Conservation (phyloP, 164 flowering plant species). For the Umbilicus rupestris region DNA sequence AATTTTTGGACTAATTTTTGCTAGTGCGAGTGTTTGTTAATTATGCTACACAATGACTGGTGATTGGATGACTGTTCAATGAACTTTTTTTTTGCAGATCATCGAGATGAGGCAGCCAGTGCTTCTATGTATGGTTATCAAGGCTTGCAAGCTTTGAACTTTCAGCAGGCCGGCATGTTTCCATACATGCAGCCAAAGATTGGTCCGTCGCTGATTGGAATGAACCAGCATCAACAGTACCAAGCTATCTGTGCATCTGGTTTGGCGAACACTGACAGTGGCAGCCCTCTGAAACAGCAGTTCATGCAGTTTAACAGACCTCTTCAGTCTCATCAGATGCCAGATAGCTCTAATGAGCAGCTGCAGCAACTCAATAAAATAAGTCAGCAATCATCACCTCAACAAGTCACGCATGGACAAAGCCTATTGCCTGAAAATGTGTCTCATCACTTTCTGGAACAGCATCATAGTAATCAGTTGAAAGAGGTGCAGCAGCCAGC, state of each 20-base stretch:
- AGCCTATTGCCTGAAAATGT: slow-evolving; percentile 26
- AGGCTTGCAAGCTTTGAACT: slow-evolving; percentile 46
- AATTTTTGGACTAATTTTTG: not conserved
- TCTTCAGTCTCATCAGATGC: slow-evolving; percentile 34
- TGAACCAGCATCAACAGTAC: slow-evolving; percentile 53
- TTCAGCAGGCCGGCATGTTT: slow-evolving; percentile 41
- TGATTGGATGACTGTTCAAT: not conserved
- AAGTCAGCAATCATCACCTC: slow-evolving; percentile 32
- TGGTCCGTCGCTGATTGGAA: slow-evolving; percentile 36
- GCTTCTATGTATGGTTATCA: slow-evolving; percentile 55
- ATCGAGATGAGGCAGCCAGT: slow-evolving; percentile 40
- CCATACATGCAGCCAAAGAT: slow-evolving; percentile 72
- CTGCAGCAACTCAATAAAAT: slow-evolving; percentile 39
- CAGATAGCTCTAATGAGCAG: slow-evolving; percentile 29
- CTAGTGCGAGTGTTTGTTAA: not conserved
- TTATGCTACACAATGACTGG: not conserved
- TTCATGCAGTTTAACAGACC: slow-evolving; percentile 58
- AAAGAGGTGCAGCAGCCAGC: slow-evolving; percentile 30
- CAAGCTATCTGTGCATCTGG: slow-evolving; percentile 58
- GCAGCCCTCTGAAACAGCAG: slow-evolving; percentile 52
- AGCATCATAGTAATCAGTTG: slow-evolving; percentile 30
- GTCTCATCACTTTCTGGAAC: slow-evolving; percentile 32
- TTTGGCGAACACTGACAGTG: slow-evolving; percentile 46
- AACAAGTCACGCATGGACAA: slow-evolving; percentile 39
- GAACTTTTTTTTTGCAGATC: slow-evolving; percentile 25